Base-by-base conservation (phyloP, 2,329 filamentous ascomycete species). In the Scedosporium boydii region DNA sequence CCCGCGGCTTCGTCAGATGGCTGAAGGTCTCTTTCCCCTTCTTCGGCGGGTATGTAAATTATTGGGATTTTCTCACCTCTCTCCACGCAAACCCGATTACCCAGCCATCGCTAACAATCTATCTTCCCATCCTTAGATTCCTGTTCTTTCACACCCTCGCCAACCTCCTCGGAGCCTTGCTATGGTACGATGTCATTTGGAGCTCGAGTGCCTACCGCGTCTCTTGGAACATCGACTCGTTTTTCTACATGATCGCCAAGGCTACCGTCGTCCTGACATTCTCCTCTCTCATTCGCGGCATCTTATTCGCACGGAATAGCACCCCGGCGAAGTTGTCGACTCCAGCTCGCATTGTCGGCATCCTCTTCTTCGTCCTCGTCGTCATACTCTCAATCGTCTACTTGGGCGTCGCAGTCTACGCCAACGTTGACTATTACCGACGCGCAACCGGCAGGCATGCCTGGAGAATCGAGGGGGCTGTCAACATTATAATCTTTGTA, bases 1-100 rank as follows among this genome's bases (percentile, higher is more conserved):
- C 56, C 56, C 56, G 56, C 10, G 29, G 56, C n/a, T 38, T 21
- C 29, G n/a, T 58, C n/a, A 58, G 21, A n/a, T 58, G 56, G 56
- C n/a, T 58, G 29, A 58, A 58, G 38, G 27, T 58, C 26, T 9
- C 51, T 7, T 55, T 55, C 12, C 12, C 23, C 18, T 27, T 55
- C 51, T 55, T 55, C 10, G n/a, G 18, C 21, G 51, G 51, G 51
- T 55, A 55, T 29, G 51, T 55, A 55, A 18, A 55, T 12, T 48
- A 1, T 21, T 48, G 16, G 16, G 9, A n/a, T 21, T 6, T 5
- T 48, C 1, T n/a, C 6, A 3, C 6, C 44, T 21, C 44, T 48
- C 44, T 18, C 5, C 44, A 9, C 44, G n/a, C n/a, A n/a, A 48
- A 48, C 44, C n/a, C 14, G 6, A n/a, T 10, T 46, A n/a, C 6